These are phyloP conservation scores for Dujonia santamariae DNA, from an alignment of 1,139 yeast genomes.

Conservation along the genomic window DNA sequence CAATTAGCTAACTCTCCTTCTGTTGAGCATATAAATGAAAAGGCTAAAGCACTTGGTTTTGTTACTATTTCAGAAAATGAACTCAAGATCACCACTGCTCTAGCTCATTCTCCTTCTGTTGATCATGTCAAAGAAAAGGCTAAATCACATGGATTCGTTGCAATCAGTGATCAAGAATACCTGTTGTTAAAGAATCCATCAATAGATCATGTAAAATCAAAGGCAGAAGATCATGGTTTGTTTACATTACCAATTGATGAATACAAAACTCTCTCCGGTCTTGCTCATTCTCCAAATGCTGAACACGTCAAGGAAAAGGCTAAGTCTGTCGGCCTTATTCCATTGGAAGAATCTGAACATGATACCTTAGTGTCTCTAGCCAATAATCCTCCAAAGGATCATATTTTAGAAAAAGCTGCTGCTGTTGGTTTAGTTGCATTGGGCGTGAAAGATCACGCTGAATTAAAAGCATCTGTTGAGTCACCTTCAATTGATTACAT, in stretches of 20 bases:
- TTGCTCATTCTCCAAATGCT: constrained; percentile 18
- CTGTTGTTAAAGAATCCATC: constrained; percentile 18
- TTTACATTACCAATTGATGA: constrained; percentile 9
- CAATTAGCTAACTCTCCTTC: constrained; percentile 15
- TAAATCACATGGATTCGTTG: constrained; percentile 6
- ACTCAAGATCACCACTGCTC: constrained; percentile 10
- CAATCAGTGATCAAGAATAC: constrained; percentile 2
- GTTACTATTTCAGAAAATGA: constrained; percentile 17
- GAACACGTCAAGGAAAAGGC: constrained; percentile 22
- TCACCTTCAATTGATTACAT: constrained; percentile 20
- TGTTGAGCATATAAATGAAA: constrained; percentile 11
- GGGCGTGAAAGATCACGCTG: constrained; percentile 8
- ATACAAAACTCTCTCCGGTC: constrained; percentile 5
- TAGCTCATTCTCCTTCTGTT: constrained; percentile 16
- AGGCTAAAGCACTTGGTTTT: constrained; percentile 18
- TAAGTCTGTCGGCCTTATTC: constrained; percentile 12
- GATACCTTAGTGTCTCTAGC: constrained; percentile 15
- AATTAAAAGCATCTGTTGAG: constrained; percentile 9
- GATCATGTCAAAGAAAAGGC: constrained; percentile 12
- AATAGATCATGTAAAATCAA: constrained; percentile 14
- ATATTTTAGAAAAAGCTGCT: constrained; percentile 25
- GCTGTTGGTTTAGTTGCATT: constrained; percentile 19
- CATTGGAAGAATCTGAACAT: constrained; percentile 18
- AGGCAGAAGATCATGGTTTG: constrained; percentile 6
- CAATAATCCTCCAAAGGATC: constrained; percentile 17